Evolutionary conservation across 1,139 yeast species (phyloP).

Genomic region (Kodamaea derodonti): DNA sequence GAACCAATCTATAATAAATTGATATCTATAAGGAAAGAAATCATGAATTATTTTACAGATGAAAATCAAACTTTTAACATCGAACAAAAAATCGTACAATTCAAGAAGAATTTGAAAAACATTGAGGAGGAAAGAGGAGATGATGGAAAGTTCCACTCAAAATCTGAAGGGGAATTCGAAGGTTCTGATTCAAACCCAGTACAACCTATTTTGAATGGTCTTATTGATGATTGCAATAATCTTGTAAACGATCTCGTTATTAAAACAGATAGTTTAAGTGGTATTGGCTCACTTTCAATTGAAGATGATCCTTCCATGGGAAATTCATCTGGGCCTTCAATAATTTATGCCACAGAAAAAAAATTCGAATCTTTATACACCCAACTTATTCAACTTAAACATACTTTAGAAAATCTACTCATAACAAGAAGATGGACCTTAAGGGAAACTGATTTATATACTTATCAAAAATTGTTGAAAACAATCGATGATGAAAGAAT

Average conservation of each 20-base stretch:
- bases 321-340: constrained; percentile 1
- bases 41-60: constrained; percentile 31
- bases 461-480: constrained; percentile 69
- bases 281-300: constrained; percentile 24
- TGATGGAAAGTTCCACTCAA: constrained; percentile 31
- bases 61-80: constrained; percentile 4
- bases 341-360: constrained; percentile 6
- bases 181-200: constrained; percentile 14
- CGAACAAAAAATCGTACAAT: constrained; percentile 12
- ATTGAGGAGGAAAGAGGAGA: constrained; percentile 33
- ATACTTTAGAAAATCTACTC: constrained; percentile 72
- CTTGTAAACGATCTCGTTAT: constrained; percentile 67
- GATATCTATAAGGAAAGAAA: constrained; percentile 29
- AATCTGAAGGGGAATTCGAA: constrained; percentile 14
- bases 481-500: constrained; percentile 69
- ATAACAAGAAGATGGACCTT: constrained; percentile 96
- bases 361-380: constrained; percentile 25
- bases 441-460: constrained; percentile 88
- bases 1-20: constrained; percentile 49
- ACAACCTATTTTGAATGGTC: constrained; percentile 65
- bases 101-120: constrained; percentile 24
- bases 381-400: constrained; percentile 58
- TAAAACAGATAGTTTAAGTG: constrained; percentile 42
- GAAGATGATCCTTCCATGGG: too few species aligned
- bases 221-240: constrained; percentile 78